phyloP scores from a whole-genome alignment of 192 early-diverging fungal genomes.

The Rhizophagus prolifer region DNA sequence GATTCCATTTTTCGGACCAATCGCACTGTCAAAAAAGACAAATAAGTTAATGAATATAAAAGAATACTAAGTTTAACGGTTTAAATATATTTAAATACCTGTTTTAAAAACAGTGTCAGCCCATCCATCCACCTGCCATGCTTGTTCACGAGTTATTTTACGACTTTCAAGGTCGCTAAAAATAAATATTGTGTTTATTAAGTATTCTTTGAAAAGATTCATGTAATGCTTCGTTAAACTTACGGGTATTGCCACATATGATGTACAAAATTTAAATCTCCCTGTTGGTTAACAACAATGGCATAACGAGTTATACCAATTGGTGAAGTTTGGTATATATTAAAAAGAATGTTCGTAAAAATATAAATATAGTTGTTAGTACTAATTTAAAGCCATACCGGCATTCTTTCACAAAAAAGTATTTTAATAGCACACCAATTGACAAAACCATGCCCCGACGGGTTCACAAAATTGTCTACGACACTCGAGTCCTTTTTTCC shows the following conservation, averaged over 20 bases:
- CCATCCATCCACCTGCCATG: slow-evolving; percentile 95
- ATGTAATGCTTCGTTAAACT: slow-evolving; percentile 18
- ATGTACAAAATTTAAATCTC: slow-evolving; percentile 83
- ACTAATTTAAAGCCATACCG: not conserved
- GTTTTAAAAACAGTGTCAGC: slow-evolving; percentile 89
- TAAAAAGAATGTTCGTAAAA: not conserved
- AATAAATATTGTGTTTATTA: not conserved
- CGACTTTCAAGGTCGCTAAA: slow-evolving; percentile 79
- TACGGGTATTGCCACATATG: slow-evolving; percentile 92
- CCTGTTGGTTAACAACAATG: slow-evolving; percentile 36
- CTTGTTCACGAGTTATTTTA: slow-evolving; percentile 86
- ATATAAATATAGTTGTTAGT: not conserved
- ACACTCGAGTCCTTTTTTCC: slow-evolving; percentile 85
- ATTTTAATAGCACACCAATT: slow-evolving; percentile 46
- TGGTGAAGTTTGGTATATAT: not conserved
- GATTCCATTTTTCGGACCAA: slow-evolving; percentile 82
- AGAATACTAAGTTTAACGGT: not conserved
- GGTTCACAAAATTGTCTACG: slow-evolving; percentile 85
- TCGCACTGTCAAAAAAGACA: slow-evolving; percentile 52
- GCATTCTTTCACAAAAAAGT: not conserved
- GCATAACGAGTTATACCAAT: no score
- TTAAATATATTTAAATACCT: slow-evolving; percentile 41
- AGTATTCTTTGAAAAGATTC: not conserved
- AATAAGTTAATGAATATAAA: not conserved
- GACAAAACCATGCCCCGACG: slow-evolving; percentile 95